These are phyloP conservation scores for Perkinsus olseni DNA, from an alignment of 169 alveolate species.

Conservation along the genomic window DNA sequence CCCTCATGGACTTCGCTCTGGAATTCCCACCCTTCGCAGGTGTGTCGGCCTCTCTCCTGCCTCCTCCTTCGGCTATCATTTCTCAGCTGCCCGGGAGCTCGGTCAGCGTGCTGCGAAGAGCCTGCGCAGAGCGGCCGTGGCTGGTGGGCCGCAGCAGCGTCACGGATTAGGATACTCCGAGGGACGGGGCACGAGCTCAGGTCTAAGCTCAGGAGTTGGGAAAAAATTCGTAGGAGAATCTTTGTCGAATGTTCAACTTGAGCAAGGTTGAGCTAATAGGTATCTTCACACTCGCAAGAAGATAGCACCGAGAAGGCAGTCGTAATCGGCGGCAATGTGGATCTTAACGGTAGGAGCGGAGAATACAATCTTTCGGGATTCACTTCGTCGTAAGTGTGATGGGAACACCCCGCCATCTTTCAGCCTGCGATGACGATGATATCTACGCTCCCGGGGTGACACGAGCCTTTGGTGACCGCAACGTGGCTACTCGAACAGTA, in stretches of 20 bases:
- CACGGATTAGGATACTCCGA: background rate
- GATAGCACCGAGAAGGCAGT: background rate
- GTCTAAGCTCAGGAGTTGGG: background rate
- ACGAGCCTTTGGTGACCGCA: background rate
- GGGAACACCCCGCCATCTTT: background rate
- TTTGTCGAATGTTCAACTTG: background rate
- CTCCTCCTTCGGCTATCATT: background rate
- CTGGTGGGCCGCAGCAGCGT: background rate
- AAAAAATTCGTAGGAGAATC: background rate
- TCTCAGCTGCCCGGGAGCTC: background rate
- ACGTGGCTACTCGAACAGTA: background rate
- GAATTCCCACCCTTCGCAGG: conserved; percentile 1
- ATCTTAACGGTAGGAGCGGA: background rate
- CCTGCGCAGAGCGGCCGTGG: background rate
- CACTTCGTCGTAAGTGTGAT: background rate
- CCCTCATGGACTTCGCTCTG: background rate
- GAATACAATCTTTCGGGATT: background rate
- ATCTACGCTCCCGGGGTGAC: conserved; percentile 10
- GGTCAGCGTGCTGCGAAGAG: background rate
- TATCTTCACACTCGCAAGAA: background rate
- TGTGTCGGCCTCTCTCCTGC: background rate
- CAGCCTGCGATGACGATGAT: background rate
- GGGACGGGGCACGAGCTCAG: background rate
- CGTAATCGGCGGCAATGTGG: background rate
- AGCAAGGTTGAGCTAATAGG: background rate